Conservation (phyloP, 306 rosid genomes). For the Pterocarpus macrocarpus region DNA sequence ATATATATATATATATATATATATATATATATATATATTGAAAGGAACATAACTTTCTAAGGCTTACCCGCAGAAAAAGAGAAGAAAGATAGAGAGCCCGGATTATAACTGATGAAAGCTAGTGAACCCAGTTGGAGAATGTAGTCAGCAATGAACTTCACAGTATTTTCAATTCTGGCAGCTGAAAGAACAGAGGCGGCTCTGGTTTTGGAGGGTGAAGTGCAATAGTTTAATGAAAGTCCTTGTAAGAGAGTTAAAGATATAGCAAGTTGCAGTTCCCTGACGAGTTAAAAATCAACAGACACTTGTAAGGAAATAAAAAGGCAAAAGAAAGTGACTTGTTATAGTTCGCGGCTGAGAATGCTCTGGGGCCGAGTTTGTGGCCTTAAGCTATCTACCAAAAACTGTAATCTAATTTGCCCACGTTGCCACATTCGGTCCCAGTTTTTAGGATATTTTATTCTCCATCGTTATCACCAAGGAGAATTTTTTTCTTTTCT, state of each 20-base stretch:
- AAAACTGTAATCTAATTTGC: constrained; percentile 54
- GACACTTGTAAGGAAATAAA: constrained; percentile 9
- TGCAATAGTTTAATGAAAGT: background rate
- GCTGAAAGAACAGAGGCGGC: constrained; percentile 46
- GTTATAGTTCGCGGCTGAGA: constrained; percentile 68
- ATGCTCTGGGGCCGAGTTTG: constrained; percentile 42
- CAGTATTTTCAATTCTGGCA: constrained; percentile 1
- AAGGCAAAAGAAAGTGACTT: constrained; percentile 13
- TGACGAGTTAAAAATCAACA: background rate
- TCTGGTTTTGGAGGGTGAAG: constrained; percentile 34
- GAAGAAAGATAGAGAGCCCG: constrained; percentile 32
- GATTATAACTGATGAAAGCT: constrained; percentile 36
- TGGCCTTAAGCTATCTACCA: constrained; percentile 70
- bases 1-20: too few species aligned
- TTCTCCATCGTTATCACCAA: background rate
- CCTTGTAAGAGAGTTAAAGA: background rate
- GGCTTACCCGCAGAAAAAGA: background rate
- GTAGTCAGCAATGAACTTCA: background rate
- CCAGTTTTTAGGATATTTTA: background rate
- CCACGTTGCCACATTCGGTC: constrained; percentile 44
- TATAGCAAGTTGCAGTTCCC: constrained; percentile 27
- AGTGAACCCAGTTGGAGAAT: constrained; percentile 45
- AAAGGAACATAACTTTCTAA: constrained; percentile 47
- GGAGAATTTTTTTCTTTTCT: too few species aligned
- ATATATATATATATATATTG: background rate